These are phyloP conservation scores for Waltiozyma sp. DNA, from an alignment of 1,139 yeast genomes.

Conservation along the genomic window DNA sequence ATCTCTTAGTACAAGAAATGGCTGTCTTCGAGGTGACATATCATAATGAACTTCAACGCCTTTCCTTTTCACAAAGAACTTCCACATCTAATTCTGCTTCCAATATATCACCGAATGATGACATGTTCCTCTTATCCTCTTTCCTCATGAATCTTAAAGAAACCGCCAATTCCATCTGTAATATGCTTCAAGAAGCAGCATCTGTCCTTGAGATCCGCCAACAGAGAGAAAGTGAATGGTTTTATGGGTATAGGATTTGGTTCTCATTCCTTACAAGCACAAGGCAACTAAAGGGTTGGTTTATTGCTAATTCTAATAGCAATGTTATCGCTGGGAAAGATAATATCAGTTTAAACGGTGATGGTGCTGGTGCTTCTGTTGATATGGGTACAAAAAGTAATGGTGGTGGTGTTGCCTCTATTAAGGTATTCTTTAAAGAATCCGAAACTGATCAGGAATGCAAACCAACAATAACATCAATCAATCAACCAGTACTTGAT, in stretches of 20 bases:
- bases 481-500: neutral
- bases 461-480: neutral
- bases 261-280: slow-evolving; percentile 26
- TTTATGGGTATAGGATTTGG: slow-evolving; percentile 32
- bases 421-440: neutral
- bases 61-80: neutral
- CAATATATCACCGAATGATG: slow-evolving; percentile 33
- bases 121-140: slow-evolving; percentile 36
- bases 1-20: slow-evolving; percentile 22
- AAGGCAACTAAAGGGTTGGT: slow-evolving; percentile 25
- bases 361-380: slow-evolving; percentile 3
- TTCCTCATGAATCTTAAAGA: slow-evolving; percentile 36
- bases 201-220: slow-evolving; percentile 23
- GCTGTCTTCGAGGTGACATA: slow-evolving; percentile 23
- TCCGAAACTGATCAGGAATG: neutral
- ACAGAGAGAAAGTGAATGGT: slow-evolving; percentile 24
- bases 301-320: slow-evolving; percentile 18
- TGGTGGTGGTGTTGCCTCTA: neutral
- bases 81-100: slow-evolving; percentile 9
- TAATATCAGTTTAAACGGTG: slow-evolving; percentile 25
- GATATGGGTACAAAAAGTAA: slow-evolving; percentile 25
- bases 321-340: slow-evolving; percentile 18
- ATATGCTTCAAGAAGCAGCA: slow-evolving; percentile 24
- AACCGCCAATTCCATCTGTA: slow-evolving; percentile 23
- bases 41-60: slow-evolving; percentile 22